Evolutionary conservation across 345 rosid genomes (phyloP), one percentile per base, ranked within the genome.

Genomic region (Eucalyptus polyanthemos): DNA sequence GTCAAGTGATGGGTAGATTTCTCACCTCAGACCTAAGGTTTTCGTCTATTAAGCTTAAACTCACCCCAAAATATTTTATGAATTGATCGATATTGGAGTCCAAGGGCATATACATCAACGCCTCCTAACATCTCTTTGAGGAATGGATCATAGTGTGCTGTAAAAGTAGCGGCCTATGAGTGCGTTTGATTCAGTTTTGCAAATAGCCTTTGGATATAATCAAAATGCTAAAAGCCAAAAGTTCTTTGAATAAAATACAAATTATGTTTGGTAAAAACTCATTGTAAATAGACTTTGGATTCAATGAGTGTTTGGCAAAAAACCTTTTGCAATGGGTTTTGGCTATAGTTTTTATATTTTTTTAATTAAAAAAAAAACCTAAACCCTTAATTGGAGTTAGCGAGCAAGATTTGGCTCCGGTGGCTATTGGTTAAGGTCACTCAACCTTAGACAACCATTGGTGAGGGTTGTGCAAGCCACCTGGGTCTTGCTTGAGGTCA

Each of bases 341-440:
- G 25, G 1, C 58, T 53, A 53, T 53, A 53, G 58, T 19, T 53
- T 53, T 19, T 53, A 53, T 53, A 53, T 53, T 0, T 53, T 53
- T 53, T 53, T 19, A 17, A 17, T 50, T 50, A 4, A 50, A 50
- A 50, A 50, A 50, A 16, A 16, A 51, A 51, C 4, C 1, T 1
- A 0, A 53, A 53, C 58, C 58, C 10, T 53, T 53, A 0, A 7
- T 0, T 19, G 0, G 56, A 53, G 58, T 53, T 21, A 53, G 25
- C 11, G 0, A 53, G 58, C 1, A 0, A 53, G 24, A 53, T 53
- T 0, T 53, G 25, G 11, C 1, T 0, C 5, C 0, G 0, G 0
- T 19, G 11, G 5, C 10, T 19, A 0, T 19, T 19, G 58, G 24
- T 0, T 6, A 0, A 16, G 21, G 54, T 53, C 1, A 0, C 58